These are phyloP conservation scores for Cercospora canescens DNA, from an alignment of 2,329 filamentous ascomycete genomes.

Conservation along the genomic window DNA sequence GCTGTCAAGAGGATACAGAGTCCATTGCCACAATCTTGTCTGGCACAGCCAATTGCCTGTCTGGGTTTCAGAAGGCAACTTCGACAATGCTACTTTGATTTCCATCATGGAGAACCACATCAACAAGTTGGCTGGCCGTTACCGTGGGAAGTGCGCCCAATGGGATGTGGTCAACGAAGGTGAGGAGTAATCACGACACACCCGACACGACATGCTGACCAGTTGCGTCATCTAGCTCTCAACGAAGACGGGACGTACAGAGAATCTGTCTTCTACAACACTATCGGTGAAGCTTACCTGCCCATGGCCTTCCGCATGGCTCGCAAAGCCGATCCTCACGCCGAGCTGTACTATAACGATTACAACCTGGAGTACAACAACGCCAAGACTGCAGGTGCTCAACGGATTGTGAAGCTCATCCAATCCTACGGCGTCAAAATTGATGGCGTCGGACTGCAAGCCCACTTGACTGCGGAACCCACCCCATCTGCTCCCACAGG, in stretches of 20 bases:
- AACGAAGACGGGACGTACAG: conserved; percentile 27
- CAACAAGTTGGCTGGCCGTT: conserved; percentile 40
- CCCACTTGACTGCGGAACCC: conserved; percentile 51
- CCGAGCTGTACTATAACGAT: conserved; percentile 34
- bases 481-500: conserved; percentile 19
- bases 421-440: conserved; percentile 34
- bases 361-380: conserved; percentile 33
- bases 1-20: conserved; percentile 36
- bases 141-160: conserved; percentile 39
- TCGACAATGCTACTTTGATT: conserved; percentile 43
- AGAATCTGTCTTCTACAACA: conserved; percentile 28
- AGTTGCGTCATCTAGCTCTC: neutral
- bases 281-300: conserved; percentile 32
- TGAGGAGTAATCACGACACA: neutral
- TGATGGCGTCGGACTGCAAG: conserved; percentile 51
- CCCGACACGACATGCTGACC: neutral
- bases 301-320: conserved; percentile 32
- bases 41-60: conserved; percentile 44
- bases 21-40: conserved; percentile 44
- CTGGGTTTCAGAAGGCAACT: conserved; percentile 36
- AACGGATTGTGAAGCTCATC: conserved; percentile 28
- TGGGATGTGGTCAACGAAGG: conserved; percentile 23
- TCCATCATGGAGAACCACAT: conserved; percentile 45
- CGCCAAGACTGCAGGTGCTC: conserved; percentile 27
- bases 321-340: conserved; percentile 22